Evolutionary conservation across 164 flowering plant genomes (phyloP).

Genomic region (Piper betle): DNA sequence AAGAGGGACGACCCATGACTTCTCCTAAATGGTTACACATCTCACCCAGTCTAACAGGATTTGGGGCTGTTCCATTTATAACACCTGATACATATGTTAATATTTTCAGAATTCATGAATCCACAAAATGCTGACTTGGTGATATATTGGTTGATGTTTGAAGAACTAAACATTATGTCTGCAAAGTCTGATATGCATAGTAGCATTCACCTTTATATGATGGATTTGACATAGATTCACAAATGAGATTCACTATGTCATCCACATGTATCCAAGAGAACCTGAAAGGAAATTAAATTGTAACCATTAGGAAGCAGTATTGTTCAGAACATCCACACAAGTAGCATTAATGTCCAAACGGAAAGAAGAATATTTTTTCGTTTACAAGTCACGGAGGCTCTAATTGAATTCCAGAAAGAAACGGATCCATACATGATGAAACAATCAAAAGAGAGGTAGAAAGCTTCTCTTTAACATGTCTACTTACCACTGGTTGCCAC

Average conservation of each 20-base stretch:
- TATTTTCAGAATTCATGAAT: too few relatives aligned
- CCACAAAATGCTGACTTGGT: too few relatives aligned
- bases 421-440: background rate
- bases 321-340: background rate
- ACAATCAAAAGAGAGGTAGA: background rate
- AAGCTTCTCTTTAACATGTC: background rate
- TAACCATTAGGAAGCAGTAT: background rate
- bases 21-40: slow-evolving; percentile 81
- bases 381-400: background rate
- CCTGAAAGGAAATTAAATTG: slow-evolving; percentile 28
- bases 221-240: slow-evolving; percentile 71
- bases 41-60: slow-evolving; percentile 70
- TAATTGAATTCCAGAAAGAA: background rate
- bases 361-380: background rate
- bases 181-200: background rate
- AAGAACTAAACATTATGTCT: background rate
- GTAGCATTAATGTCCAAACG: background rate
- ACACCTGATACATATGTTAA: slow-evolving; percentile 40
- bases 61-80: slow-evolving; percentile 93
- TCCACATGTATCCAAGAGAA: slow-evolving; percentile 99
- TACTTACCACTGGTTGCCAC: slow-evolving; percentile 81
- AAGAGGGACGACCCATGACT: slow-evolving; percentile 82
- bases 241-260: slow-evolving; percentile 81
- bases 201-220: slow-evolving; percentile 58
- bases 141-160: too few relatives aligned